These are phyloP conservation scores for thale cress (Arabidopsis thaliana) DNA, from an alignment of 345 rosid species.

Conservation along the genomic window DNA sequence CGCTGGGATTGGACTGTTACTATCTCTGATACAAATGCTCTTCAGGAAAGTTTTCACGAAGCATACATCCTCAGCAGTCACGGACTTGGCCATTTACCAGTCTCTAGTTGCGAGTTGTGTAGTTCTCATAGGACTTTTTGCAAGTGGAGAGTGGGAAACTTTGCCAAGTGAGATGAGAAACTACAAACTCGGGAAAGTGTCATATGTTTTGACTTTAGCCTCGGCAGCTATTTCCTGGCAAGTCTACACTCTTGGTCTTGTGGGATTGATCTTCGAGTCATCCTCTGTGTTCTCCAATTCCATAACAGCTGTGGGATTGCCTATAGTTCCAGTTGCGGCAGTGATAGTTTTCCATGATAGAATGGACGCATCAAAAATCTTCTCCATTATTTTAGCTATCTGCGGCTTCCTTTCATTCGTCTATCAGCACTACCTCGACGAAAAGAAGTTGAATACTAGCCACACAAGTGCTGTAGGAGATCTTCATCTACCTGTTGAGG, in stretches of 20 bases:
- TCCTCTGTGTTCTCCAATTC: constrained; percentile 41
- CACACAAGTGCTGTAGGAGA: not conserved
- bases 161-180: constrained; percentile 52
- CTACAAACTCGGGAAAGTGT: constrained; percentile 51
- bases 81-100: constrained; percentile 55
- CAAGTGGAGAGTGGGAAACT: constrained; percentile 63
- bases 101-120: constrained; percentile 44
- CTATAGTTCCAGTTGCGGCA: constrained; percentile 51
- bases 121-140: constrained; percentile 52
- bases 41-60: constrained; percentile 47
- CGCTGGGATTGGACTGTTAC: constrained; percentile 46
- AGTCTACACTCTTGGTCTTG: constrained; percentile 49
- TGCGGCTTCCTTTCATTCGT: constrained; percentile 69
- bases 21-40: constrained; percentile 52
- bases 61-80: constrained; percentile 46
- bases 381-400: constrained; percentile 59
- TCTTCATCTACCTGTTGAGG: constrained; percentile 1
- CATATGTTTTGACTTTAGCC: constrained; percentile 51
- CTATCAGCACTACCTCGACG: constrained; percentile 66
- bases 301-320: constrained; percentile 49
- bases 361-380: constrained; percentile 63
- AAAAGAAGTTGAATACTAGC: constrained; percentile 20
- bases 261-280: constrained; percentile 43
- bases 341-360: constrained; percentile 53
- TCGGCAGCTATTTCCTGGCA: constrained; percentile 56